phyloP scores from a whole-genome alignment of 169 alveolate genomes.

The Plasmodium knowlesi region DNA sequence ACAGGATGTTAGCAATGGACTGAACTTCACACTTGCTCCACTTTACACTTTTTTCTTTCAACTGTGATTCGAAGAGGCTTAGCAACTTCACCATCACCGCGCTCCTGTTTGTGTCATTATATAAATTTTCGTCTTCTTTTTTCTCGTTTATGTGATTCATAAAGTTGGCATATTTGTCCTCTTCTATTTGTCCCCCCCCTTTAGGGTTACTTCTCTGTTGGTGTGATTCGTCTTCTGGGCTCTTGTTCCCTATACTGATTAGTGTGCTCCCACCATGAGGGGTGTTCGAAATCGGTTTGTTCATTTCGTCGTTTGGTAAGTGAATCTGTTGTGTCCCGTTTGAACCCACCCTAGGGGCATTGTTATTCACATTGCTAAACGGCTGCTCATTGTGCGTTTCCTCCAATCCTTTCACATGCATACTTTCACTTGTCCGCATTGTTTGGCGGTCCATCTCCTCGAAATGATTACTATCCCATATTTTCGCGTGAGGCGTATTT shows the following conservation, averaged over 20 bases:
- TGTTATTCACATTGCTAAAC: background rate
- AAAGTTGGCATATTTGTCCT: background rate
- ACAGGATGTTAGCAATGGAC: constrained; percentile 61
- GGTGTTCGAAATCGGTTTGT: background rate
- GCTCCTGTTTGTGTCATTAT: constrained; percentile 25
- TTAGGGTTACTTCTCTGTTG: background rate
- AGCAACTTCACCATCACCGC: background rate
- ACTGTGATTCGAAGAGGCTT: constrained; percentile 3
- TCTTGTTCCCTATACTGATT: background rate
- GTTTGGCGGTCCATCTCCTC: background rate
- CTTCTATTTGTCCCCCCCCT: background rate
- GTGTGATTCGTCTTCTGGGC: background rate
- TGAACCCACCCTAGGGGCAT: background rate
- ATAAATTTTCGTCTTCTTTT: background rate
- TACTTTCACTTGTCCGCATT: background rate
- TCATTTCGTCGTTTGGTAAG: background rate
- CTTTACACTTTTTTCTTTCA: constrained; percentile 34
- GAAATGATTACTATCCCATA: background rate
- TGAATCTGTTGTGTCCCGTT: background rate
- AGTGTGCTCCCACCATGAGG: background rate
- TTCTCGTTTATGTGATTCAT: background rate
- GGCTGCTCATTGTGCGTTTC: background rate
- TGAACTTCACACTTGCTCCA: constrained; percentile 63
- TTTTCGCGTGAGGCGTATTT: background rate
- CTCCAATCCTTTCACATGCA: background rate